A percentile compares a stretch with the other conserved stretches of the same genome.
These are phyloP conservation scores for Mortierella sp. DNA, from an alignment of 371 early-diverging fungal genomes.

Conservation along the genomic window DNA sequence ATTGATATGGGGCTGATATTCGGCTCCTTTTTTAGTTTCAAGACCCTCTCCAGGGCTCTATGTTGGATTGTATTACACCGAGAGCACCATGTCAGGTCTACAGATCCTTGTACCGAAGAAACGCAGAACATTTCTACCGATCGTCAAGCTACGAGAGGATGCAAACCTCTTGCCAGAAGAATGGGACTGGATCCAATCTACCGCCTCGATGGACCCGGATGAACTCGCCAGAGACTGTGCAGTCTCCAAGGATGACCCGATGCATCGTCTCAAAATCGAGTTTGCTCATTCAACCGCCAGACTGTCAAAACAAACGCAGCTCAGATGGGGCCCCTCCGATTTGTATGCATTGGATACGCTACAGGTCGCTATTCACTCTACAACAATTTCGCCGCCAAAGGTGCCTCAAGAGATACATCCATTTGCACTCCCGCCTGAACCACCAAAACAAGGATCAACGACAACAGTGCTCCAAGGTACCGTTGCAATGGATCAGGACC, in stretches of 20 bases:
- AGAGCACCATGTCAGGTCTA: constrained; percentile 55
- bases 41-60: constrained; percentile 56
- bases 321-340: constrained; percentile 43
- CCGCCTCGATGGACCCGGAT: constrained; percentile 17
- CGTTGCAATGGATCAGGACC: constrained; percentile 38
- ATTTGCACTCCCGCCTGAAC: background rate
- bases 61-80: constrained; percentile 54
- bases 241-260: constrained; percentile 43
- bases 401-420: constrained; percentile 6
- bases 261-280: constrained; percentile 47
- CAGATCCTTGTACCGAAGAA: constrained; percentile 54
- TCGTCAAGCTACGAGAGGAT: constrained; percentile 54
- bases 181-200: constrained; percentile 44
- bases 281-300: constrained; percentile 39
- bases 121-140: constrained; percentile 53
- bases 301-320: constrained; percentile 29
- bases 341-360: constrained; percentile 42
- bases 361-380: constrained; percentile 11
- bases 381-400: constrained; percentile 1
- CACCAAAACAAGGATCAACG: background rate
- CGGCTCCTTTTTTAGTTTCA: constrained; percentile 22
- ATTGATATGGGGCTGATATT: too few species aligned
- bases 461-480: background rate
- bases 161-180: constrained; percentile 25
- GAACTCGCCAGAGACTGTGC: constrained; percentile 39